Conservation (phyloP, 371 early-diverging fungal species). For the Mucor irregularis region DNA sequence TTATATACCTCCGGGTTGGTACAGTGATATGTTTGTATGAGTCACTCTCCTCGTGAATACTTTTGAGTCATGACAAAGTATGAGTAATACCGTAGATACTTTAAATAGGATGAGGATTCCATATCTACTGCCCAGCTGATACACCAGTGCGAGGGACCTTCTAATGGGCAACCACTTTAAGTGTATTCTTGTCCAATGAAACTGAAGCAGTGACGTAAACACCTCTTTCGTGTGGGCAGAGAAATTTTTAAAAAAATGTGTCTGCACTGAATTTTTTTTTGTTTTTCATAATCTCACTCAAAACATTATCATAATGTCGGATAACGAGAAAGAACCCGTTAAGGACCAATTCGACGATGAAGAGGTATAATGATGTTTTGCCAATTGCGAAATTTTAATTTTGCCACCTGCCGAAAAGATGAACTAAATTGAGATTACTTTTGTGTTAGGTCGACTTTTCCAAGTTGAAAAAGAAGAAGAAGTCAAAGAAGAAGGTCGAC, state of each 20-base stretch:
- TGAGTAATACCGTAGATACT: too few relatives aligned
- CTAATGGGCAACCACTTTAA: too few relatives aligned
- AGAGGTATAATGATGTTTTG: slow-evolving; percentile 24
- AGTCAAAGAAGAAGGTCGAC: slow-evolving; percentile 58
- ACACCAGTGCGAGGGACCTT: too few relatives aligned
- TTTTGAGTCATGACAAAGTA: too few relatives aligned
- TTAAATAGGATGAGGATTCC: too few relatives aligned
- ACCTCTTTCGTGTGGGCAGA: background rate
- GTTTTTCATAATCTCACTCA: background rate
- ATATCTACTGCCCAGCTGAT: too few relatives aligned
- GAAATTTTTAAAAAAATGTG: background rate
- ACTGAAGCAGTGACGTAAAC: background rate
- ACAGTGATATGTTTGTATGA: too few relatives aligned
- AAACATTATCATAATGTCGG: slow-evolving; percentile 31
- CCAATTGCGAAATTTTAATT: background rate
- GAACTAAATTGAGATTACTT: background rate
- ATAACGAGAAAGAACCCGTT: slow-evolving; percentile 51
- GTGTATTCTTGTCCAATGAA: background rate
- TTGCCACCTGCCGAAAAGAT: too few relatives aligned
- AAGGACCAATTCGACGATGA: slow-evolving; percentile 48
- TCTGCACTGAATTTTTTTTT: background rate
- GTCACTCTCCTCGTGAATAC: too few relatives aligned
- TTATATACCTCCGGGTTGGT: too few relatives aligned
- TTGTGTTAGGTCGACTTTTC: slow-evolving; percentile 47
- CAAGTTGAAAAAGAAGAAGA: slow-evolving; percentile 58